Percentiles rank a stretch among this genome's conserved stretches.
These are phyloP conservation scores for Pleurotus tuoliensis DNA, from an alignment of 768 basidiomycete genomes.

Conservation along the genomic window DNA sequence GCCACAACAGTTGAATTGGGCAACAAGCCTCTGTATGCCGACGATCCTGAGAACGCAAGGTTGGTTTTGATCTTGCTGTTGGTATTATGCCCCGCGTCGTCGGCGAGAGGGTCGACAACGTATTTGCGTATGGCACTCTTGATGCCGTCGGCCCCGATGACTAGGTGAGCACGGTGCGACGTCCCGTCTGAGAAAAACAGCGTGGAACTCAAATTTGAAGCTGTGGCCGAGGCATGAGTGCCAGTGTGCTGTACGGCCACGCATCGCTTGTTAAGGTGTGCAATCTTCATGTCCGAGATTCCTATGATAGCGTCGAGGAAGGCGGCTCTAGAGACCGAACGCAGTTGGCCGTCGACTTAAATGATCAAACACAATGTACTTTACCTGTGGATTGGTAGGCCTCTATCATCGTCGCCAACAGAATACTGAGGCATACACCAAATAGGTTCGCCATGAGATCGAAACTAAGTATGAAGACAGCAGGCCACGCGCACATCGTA, in stretches of 20 bases:
- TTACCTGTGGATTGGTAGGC: constrained; percentile 44
- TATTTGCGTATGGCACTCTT: constrained; percentile 42
- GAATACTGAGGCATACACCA: constrained; percentile 25
- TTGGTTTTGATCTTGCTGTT: constrained; percentile 1
- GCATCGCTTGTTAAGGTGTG: constrained; percentile 52
- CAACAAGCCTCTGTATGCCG: constrained; percentile 48
- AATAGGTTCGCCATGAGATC: not conserved
- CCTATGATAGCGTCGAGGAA: constrained; percentile 46
- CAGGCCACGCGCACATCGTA: constrained; percentile 33
- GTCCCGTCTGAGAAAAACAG: constrained; percentile 49
- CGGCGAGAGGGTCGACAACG: constrained; percentile 20
- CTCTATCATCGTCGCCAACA: constrained; percentile 26
- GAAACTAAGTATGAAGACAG: too few relatives aligned
- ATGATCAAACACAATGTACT: not conserved
- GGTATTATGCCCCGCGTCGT: constrained; percentile 7
- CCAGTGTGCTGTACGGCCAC: constrained; percentile 23
- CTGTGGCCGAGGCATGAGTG: constrained; percentile 4
- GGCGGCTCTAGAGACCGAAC: constrained; percentile 31
- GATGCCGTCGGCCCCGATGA: constrained; percentile 51
- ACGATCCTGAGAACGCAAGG: constrained; percentile 39
- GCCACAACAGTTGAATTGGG: constrained; percentile 32
- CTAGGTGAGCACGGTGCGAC: constrained; percentile 39
- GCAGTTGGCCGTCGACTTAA: not conserved
- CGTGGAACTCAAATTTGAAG: constrained; percentile 22
- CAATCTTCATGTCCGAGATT: constrained; percentile 34